phyloP scores from a whole-genome alignment of 1,284 basidiomycete genomes.

The Malassezia japonica region DNA sequence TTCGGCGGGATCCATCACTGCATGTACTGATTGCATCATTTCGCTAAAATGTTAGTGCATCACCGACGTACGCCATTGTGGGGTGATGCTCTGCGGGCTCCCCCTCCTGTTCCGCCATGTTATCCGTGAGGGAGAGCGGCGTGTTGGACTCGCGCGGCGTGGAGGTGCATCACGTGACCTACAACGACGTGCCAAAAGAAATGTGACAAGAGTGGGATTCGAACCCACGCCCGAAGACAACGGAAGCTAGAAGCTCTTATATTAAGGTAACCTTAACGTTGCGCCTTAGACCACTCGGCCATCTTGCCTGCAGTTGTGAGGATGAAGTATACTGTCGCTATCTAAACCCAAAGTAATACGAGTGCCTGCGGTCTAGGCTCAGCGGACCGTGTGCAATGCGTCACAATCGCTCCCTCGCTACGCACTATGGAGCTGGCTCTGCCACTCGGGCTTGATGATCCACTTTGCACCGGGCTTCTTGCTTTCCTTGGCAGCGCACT shows the following conservation, averaged over 20 bases:
- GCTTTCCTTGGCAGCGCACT: constrained; percentile 26
- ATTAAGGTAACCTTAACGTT: constrained; percentile 24
- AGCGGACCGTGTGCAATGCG: too few species aligned
- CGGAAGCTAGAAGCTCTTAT: constrained; percentile 19
- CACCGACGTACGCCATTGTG: too few species aligned
- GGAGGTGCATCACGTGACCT: neutral
- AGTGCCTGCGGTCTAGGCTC: too few species aligned
- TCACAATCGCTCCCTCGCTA: neutral
- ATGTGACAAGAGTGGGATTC: constrained; percentile 45
- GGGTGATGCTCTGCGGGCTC: too few species aligned
- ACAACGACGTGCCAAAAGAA: neutral
- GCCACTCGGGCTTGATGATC: constrained; percentile 28
- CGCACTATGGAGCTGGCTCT: neutral
- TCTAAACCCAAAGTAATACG: too few species aligned
- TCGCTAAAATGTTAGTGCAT: constrained; percentile 5
- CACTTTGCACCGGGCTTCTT: constrained; percentile 26
- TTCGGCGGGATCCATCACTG: constrained; percentile 15
- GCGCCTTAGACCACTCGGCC: constrained; percentile 43
- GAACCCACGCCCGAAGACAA: constrained; percentile 46
- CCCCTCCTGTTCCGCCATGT: too few species aligned
- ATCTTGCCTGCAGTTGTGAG: constrained; percentile 26
- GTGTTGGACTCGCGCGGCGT: neutral
- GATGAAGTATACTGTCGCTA: too few species aligned
- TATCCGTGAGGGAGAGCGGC: neutral
- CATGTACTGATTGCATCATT: constrained; percentile 16